Conservation (phyloP, 2,329 filamentous ascomycete species). For the Sarocladium kiliense region DNA sequence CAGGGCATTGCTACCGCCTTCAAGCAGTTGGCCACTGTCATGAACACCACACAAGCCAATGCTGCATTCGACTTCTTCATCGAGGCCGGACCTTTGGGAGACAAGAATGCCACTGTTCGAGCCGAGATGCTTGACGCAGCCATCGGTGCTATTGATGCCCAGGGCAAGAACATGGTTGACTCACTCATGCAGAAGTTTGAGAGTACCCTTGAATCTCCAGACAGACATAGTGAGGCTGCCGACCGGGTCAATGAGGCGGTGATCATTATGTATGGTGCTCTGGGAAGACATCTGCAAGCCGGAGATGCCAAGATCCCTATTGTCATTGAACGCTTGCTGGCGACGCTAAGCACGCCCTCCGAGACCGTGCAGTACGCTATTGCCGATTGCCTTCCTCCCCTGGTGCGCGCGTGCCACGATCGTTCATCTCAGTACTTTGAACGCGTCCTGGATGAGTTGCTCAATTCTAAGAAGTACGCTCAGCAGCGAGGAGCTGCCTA, state of each 20-base stretch:
- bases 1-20: conserved; percentile 87
- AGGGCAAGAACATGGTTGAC: conserved; percentile 79
- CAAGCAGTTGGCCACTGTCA: conserved; percentile 68
- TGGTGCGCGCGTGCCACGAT: conserved; percentile 76
- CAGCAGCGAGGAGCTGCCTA: conserved; percentile 89
- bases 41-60: conserved; percentile 66
- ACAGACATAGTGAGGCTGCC: conserved; percentile 72
- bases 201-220: conserved; percentile 75
- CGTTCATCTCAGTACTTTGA: conserved; percentile 77
- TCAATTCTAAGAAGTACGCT: conserved; percentile 89
- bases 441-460: conserved; percentile 73
- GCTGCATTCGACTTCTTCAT: conserved; percentile 82
- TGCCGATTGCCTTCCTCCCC: conserved; percentile 84
- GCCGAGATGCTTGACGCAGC: conserved; percentile 90
- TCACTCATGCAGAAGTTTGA: conserved; percentile 91
- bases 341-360: conserved; percentile 87
- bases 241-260: conserved; percentile 96
- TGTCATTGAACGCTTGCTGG: conserved; percentile 80
- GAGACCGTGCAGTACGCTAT: conserved; percentile 97
- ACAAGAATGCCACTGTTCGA: conserved; percentile 71
- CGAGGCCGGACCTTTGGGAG: conserved; percentile 78
- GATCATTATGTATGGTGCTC: conserved; percentile 92
- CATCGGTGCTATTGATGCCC: conserved; percentile 70
- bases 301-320: conserved; percentile 85
- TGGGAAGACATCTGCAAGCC: conserved; percentile 78